Evolutionary conservation across 768 basidiomycete genomes (phyloP).

Genomic region (Amanita phalloides): DNA sequence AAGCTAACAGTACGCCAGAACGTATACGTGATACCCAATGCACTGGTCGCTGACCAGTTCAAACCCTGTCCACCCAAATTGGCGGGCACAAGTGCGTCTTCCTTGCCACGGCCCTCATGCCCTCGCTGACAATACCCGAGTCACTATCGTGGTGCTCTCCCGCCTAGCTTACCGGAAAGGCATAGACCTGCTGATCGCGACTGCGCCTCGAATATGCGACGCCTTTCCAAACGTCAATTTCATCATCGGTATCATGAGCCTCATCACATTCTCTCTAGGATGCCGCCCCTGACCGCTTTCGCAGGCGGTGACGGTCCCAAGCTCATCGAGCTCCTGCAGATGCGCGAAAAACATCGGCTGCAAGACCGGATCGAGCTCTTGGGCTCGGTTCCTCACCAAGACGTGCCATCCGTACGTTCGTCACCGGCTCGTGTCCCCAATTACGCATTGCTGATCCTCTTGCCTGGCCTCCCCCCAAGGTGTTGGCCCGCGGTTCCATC

Average conservation of each 20-base stretch:
- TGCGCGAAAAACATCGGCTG: conserved; percentile 82
- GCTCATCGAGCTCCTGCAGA: conserved; percentile 87
- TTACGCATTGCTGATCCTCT: background rate
- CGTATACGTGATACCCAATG: conserved; percentile 91
- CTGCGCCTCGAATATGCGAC: conserved; percentile 81
- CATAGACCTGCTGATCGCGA: conserved; percentile 88
- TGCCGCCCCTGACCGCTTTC: background rate
- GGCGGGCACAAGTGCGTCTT: conserved; percentile 44
- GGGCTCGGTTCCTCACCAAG: conserved; percentile 68
- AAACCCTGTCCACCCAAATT: conserved; percentile 43
- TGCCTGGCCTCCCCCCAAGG: conserved; percentile 27
- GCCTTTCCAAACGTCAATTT: conserved; percentile 83
- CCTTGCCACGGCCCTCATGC: background rate
- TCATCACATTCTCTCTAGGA: background rate
- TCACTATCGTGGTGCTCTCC: conserved; percentile 86
- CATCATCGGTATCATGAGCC: conserved; percentile 53
- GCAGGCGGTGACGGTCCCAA: conserved; percentile 93
- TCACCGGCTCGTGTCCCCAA: background rate
- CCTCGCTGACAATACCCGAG: conserved; percentile 25
- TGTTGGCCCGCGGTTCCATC: conserved; percentile 80
- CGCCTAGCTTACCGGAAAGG: conserved; percentile 94
- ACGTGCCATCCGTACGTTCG: conserved; percentile 66
- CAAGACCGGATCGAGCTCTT: conserved; percentile 90
- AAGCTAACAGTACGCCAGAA: conserved; percentile 37
- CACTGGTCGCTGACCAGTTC: conserved; percentile 82